Conservation (phyloP, 805 yeast species). For the Ogataea wickerhamii region DNA sequence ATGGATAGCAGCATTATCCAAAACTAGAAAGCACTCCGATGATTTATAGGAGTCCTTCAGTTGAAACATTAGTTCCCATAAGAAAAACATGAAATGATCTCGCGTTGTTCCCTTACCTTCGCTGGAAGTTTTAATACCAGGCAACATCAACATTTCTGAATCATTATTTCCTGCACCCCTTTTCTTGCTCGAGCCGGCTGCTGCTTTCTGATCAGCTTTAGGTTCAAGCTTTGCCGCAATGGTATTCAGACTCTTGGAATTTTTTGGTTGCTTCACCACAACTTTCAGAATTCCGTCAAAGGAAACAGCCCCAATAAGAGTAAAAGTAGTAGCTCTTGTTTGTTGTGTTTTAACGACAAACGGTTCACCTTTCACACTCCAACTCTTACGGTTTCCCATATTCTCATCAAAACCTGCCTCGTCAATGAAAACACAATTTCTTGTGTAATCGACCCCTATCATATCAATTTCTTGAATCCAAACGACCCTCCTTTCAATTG, state of each 20-base stretch:
- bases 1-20: constrained; percentile 3
- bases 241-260: constrained; percentile 1
- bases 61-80: constrained; percentile 1
- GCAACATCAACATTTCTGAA: constrained; percentile 2
- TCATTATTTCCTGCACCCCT: not conserved
- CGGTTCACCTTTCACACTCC: constrained; percentile 3
- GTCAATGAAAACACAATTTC: not conserved
- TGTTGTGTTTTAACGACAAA: not conserved
- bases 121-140: not conserved
- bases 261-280: constrained; percentile 1
- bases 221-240: constrained; percentile 1
- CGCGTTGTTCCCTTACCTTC: constrained; percentile 1
- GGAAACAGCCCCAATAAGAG: constrained; percentile 3
- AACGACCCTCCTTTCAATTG: not conserved
- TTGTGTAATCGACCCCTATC: not conserved
- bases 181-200: constrained; percentile 1
- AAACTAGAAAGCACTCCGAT: constrained; percentile 1
- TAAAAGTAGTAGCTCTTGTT: constrained; percentile 3
- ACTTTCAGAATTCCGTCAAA: constrained; percentile 1
- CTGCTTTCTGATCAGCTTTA: constrained; percentile 1
- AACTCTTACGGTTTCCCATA: constrained; percentile 2
- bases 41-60: not conserved
- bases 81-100: constrained; percentile 2
- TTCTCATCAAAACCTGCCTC: constrained; percentile 3
- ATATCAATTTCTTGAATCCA: not conserved